phyloP scores from a whole-genome alignment of 805 yeast species.

The Tetrapisispora taiwanensis region DNA sequence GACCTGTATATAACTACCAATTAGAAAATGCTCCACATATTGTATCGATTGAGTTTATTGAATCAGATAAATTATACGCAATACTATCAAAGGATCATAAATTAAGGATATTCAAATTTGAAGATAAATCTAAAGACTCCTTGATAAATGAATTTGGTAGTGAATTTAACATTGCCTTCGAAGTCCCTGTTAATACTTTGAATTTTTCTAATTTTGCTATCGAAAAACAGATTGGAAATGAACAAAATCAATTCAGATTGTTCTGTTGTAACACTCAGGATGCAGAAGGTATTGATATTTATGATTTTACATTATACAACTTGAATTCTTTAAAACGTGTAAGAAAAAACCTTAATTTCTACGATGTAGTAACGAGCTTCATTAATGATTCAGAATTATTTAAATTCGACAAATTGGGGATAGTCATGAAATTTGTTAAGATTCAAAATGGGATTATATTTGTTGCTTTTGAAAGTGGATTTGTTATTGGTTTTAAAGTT shows the following conservation, averaged over 20 bases:
- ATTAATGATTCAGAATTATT: slow-evolving; percentile 2
- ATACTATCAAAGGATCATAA: slow-evolving; percentile 21
- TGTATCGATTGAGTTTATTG: slow-evolving; percentile 10
- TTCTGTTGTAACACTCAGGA: slow-evolving; percentile 25
- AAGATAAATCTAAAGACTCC: not conserved
- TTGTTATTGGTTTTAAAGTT: slow-evolving; percentile 19
- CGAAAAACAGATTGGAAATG: not conserved
- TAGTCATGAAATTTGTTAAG: slow-evolving; percentile 19
- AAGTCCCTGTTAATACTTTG: slow-evolving; percentile 24
- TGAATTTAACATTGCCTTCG: not conserved
- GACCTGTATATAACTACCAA: slow-evolving; percentile 11
- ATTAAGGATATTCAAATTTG: slow-evolving; percentile 14
- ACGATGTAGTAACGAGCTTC: slow-evolving; percentile 5
- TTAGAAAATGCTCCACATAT: slow-evolving; percentile 11
- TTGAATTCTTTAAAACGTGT: slow-evolving; percentile 17
- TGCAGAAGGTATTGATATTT: slow-evolving; percentile 24
- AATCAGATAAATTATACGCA: slow-evolving; percentile 8
- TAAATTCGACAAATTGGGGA: slow-evolving; percentile 21
- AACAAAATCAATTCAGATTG: slow-evolving; percentile 9
- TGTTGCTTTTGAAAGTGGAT: slow-evolving; percentile 25
- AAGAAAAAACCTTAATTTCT: slow-evolving; percentile 15
- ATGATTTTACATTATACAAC: slow-evolving; percentile 10
- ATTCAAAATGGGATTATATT: slow-evolving; percentile 9
- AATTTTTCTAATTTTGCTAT: slow-evolving; percentile 25
- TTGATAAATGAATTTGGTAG: not conserved